Percentiles rank a stretch among this genome's conserved stretches.
phyloP scores from a whole-genome alignment of 768 basidiomycete species.

The Phlebiopsis gigantea region DNA sequence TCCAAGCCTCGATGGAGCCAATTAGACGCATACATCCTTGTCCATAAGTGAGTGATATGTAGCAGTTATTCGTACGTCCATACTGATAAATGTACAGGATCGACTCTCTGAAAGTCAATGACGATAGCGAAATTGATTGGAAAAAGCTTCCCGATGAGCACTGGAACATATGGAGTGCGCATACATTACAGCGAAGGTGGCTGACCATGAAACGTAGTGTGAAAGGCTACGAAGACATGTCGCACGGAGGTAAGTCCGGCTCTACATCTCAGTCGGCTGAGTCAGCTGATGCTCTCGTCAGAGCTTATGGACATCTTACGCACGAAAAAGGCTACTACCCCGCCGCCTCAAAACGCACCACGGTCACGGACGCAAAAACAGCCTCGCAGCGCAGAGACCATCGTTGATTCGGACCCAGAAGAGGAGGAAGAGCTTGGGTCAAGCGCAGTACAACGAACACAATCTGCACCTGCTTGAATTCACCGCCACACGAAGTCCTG shows the following conservation, averaged over 20 bases:
- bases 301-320: slow-evolving; percentile 81
- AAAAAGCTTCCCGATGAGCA: slow-evolving; percentile 64
- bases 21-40: slow-evolving; percentile 73
- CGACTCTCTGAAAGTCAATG: slow-evolving; percentile 65
- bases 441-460: neutral
- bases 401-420: slow-evolving; percentile 28
- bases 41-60: slow-evolving; percentile 61
- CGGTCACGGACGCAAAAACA: slow-evolving; percentile 23
- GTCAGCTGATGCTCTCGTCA: slow-evolving; percentile 22
- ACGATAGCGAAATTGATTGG: slow-evolving; percentile 87
- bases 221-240: slow-evolving; percentile 76
- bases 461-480: neutral
- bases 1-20: slow-evolving; percentile 67
- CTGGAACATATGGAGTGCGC: slow-evolving; percentile 85
- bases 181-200: slow-evolving; percentile 76
- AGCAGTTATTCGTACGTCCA: neutral
- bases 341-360: slow-evolving; percentile 24
- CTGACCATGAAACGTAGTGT: slow-evolving; percentile 71
- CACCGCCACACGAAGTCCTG: neutral
- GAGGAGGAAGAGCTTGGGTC: slow-evolving; percentile 10
- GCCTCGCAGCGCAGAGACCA: slow-evolving; percentile 28
- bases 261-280: neutral
- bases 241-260: slow-evolving; percentile 55
- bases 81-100: slow-evolving; percentile 40
- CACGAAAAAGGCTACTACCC: slow-evolving; percentile 63